Evolutionary conservation across 257 asterid genomes (phyloP), one percentile per base, ranked within the genome.

Genomic region (Oldenlandia corymbosa): DNA sequence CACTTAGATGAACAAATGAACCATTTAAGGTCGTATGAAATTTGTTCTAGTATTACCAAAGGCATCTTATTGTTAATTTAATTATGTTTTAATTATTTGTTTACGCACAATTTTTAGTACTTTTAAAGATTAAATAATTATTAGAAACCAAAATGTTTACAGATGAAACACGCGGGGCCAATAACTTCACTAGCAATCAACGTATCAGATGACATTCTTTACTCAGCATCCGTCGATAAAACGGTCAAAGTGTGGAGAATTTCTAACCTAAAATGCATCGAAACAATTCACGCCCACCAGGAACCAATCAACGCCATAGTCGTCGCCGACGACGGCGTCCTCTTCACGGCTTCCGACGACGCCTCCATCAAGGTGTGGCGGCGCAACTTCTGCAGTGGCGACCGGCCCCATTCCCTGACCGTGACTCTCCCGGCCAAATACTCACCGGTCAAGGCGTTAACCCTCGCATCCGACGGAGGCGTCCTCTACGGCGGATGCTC

Each of bases 361-460:
- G 95, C 98, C 74, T 85, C 95, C 0, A 82, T 92, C 53, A 77
- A 83, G 32, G 97, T 92, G 10, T 92, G 98, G 98, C 80, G 95
- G 3, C 95, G 95, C 46, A 86, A 85, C 71, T 88, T 92, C 64
- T 85, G 95, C 66, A 79, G 89, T 56, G 91, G 86, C 2, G 75
- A 86, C 55, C 80, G 94, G 10, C 92, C 88, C 14, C 98, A 92
- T 49, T 84, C 95, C 12, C 91, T 91, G 53, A 86, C 95, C 45
- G 88, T 86, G 36, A 91, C 91, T 7, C 79, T 91, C 1, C 95
- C 98, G 0, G 87, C 92, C 11, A 91, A 88, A 57, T 32, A 76
- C 71, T 91, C 98, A 50, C 98, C 98, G 0, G 97, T 91, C n/a
- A 88, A 85, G 58, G 55, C 98, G 42, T 74, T 91, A 5, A 77